Percentiles rank a stretch among this genome's conserved stretches.
These are phyloP conservation scores for Paraconiothyrium brasiliense DNA, from an alignment of 2,329 filamentous ascomycete species.

Conservation along the genomic window DNA sequence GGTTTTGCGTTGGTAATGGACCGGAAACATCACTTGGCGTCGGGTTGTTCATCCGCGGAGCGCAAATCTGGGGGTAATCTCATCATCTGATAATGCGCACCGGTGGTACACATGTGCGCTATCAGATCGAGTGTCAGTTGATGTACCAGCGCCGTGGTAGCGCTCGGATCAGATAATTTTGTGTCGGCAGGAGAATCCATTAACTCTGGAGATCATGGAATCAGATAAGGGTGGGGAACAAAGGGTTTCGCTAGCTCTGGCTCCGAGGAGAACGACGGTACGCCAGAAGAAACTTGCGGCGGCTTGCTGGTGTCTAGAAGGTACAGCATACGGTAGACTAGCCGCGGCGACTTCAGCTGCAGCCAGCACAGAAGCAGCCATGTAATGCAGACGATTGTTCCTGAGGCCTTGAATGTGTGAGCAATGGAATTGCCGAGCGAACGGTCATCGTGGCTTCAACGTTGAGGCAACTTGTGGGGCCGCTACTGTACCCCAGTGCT, in stretches of 20 bases:
- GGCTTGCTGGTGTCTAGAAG: not conserved
- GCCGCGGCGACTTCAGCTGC: not conserved
- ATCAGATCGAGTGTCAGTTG: not conserved
- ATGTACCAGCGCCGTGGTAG: not conserved
- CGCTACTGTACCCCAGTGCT: constrained; percentile 13
- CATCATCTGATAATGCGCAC: not conserved
- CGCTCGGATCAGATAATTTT: not conserved
- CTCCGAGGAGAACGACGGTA: constrained; percentile 1
- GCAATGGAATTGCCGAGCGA: not conserved
- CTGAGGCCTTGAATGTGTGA: too few species aligned
- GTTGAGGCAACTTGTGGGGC: constrained; percentile 1
- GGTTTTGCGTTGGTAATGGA: not conserved
- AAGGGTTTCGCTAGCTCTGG: not conserved
- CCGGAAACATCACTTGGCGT: too few species aligned
- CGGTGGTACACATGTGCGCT: not conserved
- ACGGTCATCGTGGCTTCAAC: not conserved
- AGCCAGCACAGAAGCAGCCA: not conserved
- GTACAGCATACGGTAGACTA: not conserved
- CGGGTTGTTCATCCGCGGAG: too few species aligned
- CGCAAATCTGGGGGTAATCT: not conserved
- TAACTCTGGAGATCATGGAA: not conserved
- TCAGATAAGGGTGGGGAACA: constrained; percentile 14
- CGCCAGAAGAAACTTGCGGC: constrained; percentile 11
- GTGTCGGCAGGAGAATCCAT: not conserved
- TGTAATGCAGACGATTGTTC: too few species aligned